A percentile compares a stretch with the other conserved stretches of the same genome.
These are phyloP conservation scores for Salix brachista DNA, from an alignment of 345 rosid genomes.

Conservation along the genomic window DNA sequence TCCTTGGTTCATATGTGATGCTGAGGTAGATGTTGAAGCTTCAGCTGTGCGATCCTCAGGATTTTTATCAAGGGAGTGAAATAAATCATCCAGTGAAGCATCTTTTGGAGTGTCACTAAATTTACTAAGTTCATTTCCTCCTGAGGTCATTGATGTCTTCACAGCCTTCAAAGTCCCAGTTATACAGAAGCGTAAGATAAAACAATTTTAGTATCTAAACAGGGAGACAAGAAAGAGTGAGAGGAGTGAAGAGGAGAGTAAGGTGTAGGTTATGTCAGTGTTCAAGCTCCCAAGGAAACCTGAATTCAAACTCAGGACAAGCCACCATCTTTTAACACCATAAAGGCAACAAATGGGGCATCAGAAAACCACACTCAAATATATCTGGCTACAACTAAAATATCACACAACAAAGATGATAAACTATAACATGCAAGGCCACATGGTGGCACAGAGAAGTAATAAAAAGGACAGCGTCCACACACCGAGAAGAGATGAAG, in stretches of 20 bases:
- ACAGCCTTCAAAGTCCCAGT: constrained; percentile 44
- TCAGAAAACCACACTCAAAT: not conserved
- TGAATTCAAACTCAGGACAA: not conserved
- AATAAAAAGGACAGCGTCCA: not conserved
- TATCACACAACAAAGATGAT: not conserved
- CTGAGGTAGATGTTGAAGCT: constrained; percentile 78
- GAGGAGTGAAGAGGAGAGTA: not conserved
- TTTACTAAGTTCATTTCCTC: constrained; percentile 74
- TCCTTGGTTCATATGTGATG: constrained; percentile 57
- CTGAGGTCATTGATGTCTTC: constrained; percentile 45
- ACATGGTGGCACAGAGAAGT: not conserved
- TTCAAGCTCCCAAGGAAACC: constrained; percentile 5
- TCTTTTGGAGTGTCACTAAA: constrained; percentile 95
- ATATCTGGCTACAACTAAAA: not conserved
- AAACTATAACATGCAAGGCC: not conserved
- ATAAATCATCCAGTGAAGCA: constrained; percentile 93
- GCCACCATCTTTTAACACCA: constrained; percentile 1
- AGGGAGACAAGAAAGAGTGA: not conserved
- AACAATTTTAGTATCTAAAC: not conserved
- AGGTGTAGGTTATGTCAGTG: not conserved
- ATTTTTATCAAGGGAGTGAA: constrained; percentile 71
- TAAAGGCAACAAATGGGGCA: not conserved
- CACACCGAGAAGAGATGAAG: not conserved
- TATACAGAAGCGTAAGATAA: constrained; percentile 12
- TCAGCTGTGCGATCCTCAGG: constrained; percentile 51